Percentiles rank a stretch among this genome's conserved stretches.
Evolutionary conservation across 768 basidiomycete species (phyloP).

Genomic region (Phylloporus arenicola): DNA sequence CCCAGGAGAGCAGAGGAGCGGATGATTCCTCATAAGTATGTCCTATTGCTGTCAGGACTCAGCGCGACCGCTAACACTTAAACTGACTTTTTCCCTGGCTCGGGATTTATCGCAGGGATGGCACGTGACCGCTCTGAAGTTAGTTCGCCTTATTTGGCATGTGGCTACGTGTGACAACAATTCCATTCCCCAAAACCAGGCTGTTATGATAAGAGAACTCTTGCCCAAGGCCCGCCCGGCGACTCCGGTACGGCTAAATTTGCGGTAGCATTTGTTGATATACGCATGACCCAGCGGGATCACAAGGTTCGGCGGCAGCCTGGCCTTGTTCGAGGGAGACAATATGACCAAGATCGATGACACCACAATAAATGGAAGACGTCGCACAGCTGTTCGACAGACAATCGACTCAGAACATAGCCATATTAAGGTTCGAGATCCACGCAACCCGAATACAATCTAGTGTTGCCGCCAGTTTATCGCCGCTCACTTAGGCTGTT

Average conservation of each 20-base stretch:
- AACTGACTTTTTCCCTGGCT: no score
- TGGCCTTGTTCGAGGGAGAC: not conserved
- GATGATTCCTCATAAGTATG: constrained; percentile 7
- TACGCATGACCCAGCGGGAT: not conserved
- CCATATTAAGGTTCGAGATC: no score
- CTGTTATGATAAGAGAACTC: not conserved
- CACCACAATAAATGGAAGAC: not conserved
- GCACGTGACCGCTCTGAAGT: not conserved
- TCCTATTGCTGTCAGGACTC: not conserved
- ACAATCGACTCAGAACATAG: no score
- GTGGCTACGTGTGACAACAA: not conserved
- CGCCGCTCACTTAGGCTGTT: no score
- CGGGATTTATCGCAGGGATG: not conserved
- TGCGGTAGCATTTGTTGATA: not conserved
- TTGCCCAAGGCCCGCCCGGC: not conserved
- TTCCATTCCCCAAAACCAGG: not conserved
- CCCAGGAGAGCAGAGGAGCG: not conserved
- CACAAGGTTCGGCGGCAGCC: not conserved
- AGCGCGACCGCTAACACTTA: no score
- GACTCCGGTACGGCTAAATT: not conserved
- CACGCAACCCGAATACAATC: no score
- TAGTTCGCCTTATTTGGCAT: constrained; percentile 1
- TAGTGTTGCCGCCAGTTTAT: no score
- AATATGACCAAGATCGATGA: not conserved
- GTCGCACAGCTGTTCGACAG: no score